These are phyloP conservation scores for Funneliformis mosseae DNA, from an alignment of 192 early-diverging fungal species.

Conservation along the genomic window DNA sequence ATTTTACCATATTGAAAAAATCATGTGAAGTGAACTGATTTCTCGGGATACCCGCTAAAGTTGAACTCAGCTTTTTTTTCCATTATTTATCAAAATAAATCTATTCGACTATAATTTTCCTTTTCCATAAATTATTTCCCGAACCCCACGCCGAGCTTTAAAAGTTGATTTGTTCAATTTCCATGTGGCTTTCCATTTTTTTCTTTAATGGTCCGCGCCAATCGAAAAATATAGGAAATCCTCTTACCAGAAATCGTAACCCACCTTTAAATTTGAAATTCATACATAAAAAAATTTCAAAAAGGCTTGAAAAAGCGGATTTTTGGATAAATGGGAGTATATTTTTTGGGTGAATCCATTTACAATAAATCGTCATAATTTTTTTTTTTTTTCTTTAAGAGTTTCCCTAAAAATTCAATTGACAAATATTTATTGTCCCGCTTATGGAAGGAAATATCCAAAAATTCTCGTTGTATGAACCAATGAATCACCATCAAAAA, in stretches of 20 bases:
- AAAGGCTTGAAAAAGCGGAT: too few relatives aligned
- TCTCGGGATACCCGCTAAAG: too few relatives aligned
- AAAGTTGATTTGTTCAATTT: too few relatives aligned
- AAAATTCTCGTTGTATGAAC: neutral
- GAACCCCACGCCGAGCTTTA: too few relatives aligned
- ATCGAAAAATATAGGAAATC: too few relatives aligned
- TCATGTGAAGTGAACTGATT: neutral
- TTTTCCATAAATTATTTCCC: too few relatives aligned
- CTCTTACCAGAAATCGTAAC: too few relatives aligned
- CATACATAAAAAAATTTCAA: too few relatives aligned
- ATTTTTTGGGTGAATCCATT: neutral
- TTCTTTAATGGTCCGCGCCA: neutral
- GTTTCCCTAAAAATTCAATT: neutral
- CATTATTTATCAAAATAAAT: too few relatives aligned
- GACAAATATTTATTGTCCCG: neutral
- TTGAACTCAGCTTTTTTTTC: too few relatives aligned
- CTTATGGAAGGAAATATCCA: neutral
- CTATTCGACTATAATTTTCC: too few relatives aligned
- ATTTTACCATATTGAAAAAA: neutral
- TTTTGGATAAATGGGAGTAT: neutral
- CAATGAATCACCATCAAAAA: neutral
- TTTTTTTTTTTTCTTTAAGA: neutral
- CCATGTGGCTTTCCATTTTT: neutral
- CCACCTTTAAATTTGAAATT: too few relatives aligned
- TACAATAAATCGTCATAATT: neutral